These are phyloP conservation scores for Monosporozyma solicola DNA, from an alignment of 805 yeast species.

Conservation along the genomic window DNA sequence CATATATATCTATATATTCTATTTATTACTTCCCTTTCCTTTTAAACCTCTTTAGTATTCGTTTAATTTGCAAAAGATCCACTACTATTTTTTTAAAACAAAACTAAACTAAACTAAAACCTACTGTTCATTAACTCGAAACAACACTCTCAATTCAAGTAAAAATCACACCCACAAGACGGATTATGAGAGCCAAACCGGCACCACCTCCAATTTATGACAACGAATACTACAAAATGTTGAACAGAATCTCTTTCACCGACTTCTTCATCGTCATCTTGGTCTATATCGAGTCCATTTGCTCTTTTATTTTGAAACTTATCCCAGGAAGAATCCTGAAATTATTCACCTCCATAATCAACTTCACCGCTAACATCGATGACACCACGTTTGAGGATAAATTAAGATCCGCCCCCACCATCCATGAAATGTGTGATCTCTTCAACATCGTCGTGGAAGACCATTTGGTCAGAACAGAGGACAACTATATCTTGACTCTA, in stretches of 20 bases:
- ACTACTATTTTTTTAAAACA: no score
- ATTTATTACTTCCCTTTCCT: no score
- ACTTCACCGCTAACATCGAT: constrained; percentile 13
- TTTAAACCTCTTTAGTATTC: no score
- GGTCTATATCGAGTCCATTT: constrained; percentile 42
- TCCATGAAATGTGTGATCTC: constrained; percentile 56
- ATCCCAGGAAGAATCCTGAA: constrained; percentile 38
- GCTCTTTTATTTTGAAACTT: constrained; percentile 36
- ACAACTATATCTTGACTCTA: constrained; percentile 64
- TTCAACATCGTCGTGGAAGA: constrained; percentile 69
- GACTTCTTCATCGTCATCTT: constrained; percentile 45
- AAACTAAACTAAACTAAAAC: no score
- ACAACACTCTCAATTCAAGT: neutral
- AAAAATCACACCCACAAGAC: no score
- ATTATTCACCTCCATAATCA: constrained; percentile 27
- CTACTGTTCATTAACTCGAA: no score
- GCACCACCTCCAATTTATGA: neutral
- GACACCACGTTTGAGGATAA: constrained; percentile 14
- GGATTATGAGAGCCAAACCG: neutral
- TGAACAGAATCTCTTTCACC: constrained; percentile 33
- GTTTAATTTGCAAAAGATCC: no score
- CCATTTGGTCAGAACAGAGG: constrained; percentile 68
- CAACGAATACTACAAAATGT: constrained; percentile 1
- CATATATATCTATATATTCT: neutral
- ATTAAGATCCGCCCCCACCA: constrained; percentile 34